A percentile compares a stretch with the other conserved stretches of the same genome.
Evolutionary conservation across 352 stramenopile genomes (phyloP).

Genomic region (Pythium sp.): DNA sequence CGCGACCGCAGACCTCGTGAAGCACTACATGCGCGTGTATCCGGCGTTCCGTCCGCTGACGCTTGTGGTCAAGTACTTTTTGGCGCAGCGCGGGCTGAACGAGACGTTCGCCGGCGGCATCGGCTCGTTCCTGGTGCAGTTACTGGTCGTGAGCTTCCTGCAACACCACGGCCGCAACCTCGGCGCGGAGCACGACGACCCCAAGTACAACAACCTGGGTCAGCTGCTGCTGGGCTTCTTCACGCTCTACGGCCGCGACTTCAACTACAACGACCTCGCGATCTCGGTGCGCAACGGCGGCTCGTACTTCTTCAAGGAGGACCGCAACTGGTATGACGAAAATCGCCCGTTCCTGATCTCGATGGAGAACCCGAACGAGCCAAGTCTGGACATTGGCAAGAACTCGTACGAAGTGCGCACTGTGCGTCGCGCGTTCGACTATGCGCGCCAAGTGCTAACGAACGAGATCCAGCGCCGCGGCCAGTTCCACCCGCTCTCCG

Average conservation of each 20-base stretch:
- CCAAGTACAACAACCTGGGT: slow-evolving; percentile 88
- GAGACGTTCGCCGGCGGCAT: slow-evolving; percentile 94
- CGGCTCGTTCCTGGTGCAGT: slow-evolving; percentile 92
- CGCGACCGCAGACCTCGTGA: slow-evolving; percentile 86
- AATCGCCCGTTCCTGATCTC: slow-evolving; percentile 85
- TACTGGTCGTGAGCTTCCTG: slow-evolving; percentile 95
- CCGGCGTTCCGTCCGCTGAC: slow-evolving; percentile 91
- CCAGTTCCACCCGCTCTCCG: slow-evolving; percentile 54
- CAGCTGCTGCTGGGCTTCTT: slow-evolving; percentile 94
- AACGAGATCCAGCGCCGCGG: slow-evolving; percentile 74
- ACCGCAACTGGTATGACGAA: slow-evolving; percentile 62
- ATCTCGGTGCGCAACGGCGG: slow-evolving; percentile 93
- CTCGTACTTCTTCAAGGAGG: slow-evolving; percentile 91
- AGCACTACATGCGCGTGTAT: slow-evolving; percentile 90
- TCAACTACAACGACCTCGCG: slow-evolving; percentile 91
- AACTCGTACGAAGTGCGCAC: slow-evolving; percentile 92
- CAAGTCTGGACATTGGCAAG: slow-evolving; percentile 88
- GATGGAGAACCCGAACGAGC: slow-evolving; percentile 95
- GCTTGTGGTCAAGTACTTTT: slow-evolving; percentile 96
- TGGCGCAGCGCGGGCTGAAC: slow-evolving; percentile 91
- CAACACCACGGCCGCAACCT: slow-evolving; percentile 84
- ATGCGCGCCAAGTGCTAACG: slow-evolving; percentile 64
- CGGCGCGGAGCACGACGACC: slow-evolving; percentile 49
- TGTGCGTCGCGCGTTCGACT: slow-evolving; percentile 90
- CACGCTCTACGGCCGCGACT: slow-evolving; percentile 92